These are phyloP conservation scores for Antitrichia curtipendula DNA, from an alignment of 225 moss, liverwort and hornwort species.

Conservation along the genomic window DNA sequence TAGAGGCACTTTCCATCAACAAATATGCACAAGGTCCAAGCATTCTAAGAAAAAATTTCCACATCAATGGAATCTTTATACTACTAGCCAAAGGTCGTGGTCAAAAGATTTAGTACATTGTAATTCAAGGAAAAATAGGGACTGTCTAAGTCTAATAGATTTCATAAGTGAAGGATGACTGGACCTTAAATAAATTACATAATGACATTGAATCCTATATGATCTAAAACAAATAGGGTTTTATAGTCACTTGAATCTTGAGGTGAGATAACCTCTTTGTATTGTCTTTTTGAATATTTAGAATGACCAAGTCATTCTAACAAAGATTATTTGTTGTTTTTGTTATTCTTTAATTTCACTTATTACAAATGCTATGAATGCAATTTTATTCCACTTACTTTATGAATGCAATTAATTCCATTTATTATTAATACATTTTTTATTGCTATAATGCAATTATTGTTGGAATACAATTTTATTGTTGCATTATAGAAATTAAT, in stretches of 20 bases:
- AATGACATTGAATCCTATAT: not conserved
- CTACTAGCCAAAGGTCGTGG: not conserved
- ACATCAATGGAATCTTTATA: accelerated
- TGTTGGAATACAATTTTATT: not conserved
- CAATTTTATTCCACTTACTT: not conserved
- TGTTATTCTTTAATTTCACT: not conserved
- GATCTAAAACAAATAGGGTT: too few relatives aligned
- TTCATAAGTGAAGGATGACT: not conserved
- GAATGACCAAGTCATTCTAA: not conserved
- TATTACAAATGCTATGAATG: not conserved
- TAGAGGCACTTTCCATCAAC: not conserved
- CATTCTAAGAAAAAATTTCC: not conserved
- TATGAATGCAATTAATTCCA: not conserved
- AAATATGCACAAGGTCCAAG: not conserved
- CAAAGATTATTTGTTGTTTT: not conserved
- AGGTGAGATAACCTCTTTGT: accelerated
- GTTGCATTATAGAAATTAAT: not conserved
- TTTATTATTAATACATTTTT: too few relatives aligned
- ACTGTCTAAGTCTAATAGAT: accelerated
- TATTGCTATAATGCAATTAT: too few relatives aligned
- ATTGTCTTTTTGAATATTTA: not conserved
- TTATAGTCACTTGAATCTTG: accelerated
- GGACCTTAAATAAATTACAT: not conserved
- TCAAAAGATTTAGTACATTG: not conserved
- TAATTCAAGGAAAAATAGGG: not conserved